Percentiles rank a stretch among this genome's conserved stretches.
Evolutionary conservation across 495 filamentous ascomycete species (phyloP).

Genomic region (Aspergillus egyptiacus): DNA sequence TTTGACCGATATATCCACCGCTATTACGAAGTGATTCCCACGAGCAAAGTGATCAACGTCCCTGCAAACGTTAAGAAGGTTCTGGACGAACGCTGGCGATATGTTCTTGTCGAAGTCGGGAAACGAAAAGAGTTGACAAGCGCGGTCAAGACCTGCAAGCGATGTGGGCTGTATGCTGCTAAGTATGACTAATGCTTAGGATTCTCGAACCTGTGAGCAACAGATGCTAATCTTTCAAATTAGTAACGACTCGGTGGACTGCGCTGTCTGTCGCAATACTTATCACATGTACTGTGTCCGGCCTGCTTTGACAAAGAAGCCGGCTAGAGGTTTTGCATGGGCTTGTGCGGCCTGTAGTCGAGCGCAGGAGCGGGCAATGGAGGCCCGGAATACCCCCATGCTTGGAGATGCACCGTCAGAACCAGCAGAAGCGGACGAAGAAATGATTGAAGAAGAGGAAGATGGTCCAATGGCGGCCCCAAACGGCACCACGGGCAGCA

Average conservation of each 20-base stretch:
- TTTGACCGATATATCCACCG: conserved; percentile 98
- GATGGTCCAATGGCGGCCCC: conserved; percentile 49
- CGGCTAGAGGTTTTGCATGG: conserved; percentile 96
- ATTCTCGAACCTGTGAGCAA: neutral
- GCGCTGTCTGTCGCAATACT: conserved; percentile 86
- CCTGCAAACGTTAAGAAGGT: conserved; percentile 90
- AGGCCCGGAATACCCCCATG: conserved; percentile 80
- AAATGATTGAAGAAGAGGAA: conserved; percentile 70
- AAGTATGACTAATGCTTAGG: conserved; percentile 48
- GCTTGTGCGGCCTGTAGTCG: conserved; percentile 93
- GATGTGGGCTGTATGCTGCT: conserved; percentile 82
- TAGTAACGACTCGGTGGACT: conserved; percentile 92
- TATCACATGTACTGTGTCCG: conserved; percentile 99
- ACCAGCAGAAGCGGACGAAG: conserved; percentile 67
- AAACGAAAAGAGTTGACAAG: conserved; percentile 92
- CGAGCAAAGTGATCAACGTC: conserved; percentile 89
- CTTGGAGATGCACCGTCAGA: conserved; percentile 50
- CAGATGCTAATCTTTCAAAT: conserved; percentile 3
- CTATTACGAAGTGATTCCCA: conserved; percentile 93
- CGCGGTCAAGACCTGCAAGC: conserved; percentile 93
- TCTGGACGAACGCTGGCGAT: conserved; percentile 91
- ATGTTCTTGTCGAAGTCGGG: conserved; percentile 84
- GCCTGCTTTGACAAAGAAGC: conserved; percentile 89
- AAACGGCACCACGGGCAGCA: conserved; percentile 52
- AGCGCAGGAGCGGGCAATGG: conserved; percentile 85